phyloP scores from a whole-genome alignment of 345 rosid species.

The Combretum micranthum region DNA sequence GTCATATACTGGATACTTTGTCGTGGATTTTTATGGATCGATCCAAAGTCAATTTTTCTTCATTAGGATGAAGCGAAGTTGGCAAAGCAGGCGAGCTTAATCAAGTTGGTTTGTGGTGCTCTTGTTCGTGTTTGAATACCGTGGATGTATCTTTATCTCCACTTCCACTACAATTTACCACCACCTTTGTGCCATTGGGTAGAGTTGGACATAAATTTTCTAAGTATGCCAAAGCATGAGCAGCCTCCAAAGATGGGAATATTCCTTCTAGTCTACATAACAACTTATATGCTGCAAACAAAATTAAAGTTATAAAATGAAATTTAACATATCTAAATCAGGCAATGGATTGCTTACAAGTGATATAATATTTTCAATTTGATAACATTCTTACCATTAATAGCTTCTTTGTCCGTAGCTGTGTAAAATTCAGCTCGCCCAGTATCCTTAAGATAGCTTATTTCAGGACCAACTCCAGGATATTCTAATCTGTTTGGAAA shows the following conservation, averaged over 20 bases:
- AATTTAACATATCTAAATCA: not conserved
- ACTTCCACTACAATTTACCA: constrained; percentile 66
- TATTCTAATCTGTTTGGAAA: constrained; percentile 44
- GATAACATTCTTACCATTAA: constrained; percentile 40
- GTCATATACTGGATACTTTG: not conserved
- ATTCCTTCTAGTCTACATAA: constrained; percentile 68
- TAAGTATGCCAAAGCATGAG: constrained; percentile 73
- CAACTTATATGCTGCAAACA: constrained; percentile 37
- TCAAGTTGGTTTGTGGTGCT: no score
- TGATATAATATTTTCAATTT: not conserved
- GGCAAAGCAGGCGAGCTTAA: no score
- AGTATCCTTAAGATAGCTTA: constrained; percentile 62
- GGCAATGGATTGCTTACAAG: not conserved
- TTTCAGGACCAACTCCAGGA: constrained; percentile 80
- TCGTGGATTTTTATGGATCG: not conserved
- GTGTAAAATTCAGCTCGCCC: constrained; percentile 60
- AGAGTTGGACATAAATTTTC: constrained; percentile 63
- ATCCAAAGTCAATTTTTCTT: no score
- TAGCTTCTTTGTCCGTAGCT: constrained; percentile 68
- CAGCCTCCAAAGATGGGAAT: constrained; percentile 65
- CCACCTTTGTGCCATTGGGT: constrained; percentile 42
- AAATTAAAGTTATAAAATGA: not conserved
- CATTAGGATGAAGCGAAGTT: no score
- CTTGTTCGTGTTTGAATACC: constrained; percentile 10
- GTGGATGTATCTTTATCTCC: constrained; percentile 62